Base-by-base conservation (phyloP, 805 yeast genomes). In the Saccharomycopsis sp. region DNA sequence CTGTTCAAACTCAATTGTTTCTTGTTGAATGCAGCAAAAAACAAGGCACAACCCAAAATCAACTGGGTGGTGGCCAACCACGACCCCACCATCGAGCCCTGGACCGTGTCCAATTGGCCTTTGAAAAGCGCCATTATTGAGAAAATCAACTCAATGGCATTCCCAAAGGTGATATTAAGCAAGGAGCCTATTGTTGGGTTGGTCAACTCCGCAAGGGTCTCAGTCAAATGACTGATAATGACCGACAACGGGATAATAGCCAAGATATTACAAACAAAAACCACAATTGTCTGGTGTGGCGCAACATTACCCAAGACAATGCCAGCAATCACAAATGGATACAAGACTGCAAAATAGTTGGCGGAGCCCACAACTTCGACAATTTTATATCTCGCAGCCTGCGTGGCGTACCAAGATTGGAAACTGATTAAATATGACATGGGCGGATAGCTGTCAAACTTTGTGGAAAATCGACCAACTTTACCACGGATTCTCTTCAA, bases 111-210 rank as follows among this genome's bases (percentile, higher is more conserved):
- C 29, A 43, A 42, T 21, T 43, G 40, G 27, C 47, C 47, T 31
- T 43, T 43, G 20, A 40, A 33, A n/a, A 43, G 30, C 16, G 47
- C 47, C 18, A 43, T 30, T n/a, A 43, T 9, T 21, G 46, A 29
- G 32, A 45, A 45, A 10, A 45, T 45, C 40, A 45, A 45, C 30
- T 45, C 48, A 27, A 45, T 45, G 7, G 48, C 42, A 33, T 45
- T 45, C 12, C 48, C 48, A 45, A 45, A 45, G 13, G 48, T 45
- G 17, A 45, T 42, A 31, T 45, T 45, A n/a, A 45, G 15, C n/a
- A 45, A 32, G 4, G 39, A 41, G 9, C 48, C 48, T 27, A 45
- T 35, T 3, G 48, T 42, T 7, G 42, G 38, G 30, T 45, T 45
- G 16, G 48, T 45, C 21, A 45, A 35, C 13, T 36, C 41, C 5